A percentile compares a stretch with the other conserved stretches of the same genome.
Evolutionary conservation across 2,329 filamentous ascomycete species (phyloP).

Genomic region (Echinosphaeria canescens): DNA sequence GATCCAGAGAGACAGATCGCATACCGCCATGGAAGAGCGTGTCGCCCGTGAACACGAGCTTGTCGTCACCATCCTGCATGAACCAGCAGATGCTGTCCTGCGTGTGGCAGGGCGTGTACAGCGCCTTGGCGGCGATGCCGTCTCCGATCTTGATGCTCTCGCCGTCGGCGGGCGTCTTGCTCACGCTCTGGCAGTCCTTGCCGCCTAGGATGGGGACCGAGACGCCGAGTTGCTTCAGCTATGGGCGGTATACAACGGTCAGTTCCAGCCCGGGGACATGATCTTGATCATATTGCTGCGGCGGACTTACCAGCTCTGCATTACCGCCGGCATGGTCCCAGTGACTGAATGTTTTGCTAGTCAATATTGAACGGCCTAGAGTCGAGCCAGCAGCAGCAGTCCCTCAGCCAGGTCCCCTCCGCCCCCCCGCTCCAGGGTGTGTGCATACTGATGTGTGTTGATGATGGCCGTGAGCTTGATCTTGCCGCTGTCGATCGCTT

Average conservation of each 20-base stretch:
- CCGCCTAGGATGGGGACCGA: slow-evolving; percentile 58
- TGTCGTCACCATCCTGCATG: slow-evolving; percentile 56
- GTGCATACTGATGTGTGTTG: slow-evolving; percentile 91
- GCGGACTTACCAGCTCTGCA: slow-evolving; percentile 43
- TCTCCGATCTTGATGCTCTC: slow-evolving; percentile 60
- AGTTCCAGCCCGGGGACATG: background rate
- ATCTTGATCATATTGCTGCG: no score
- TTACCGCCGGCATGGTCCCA: slow-evolving; percentile 93
- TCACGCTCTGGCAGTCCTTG: slow-evolving; percentile 65
- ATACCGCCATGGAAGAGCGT: slow-evolving; percentile 83
- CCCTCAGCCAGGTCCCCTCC: no score
- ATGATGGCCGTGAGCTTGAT: slow-evolving; percentile 80
- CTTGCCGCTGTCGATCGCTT: slow-evolving; percentile 45
- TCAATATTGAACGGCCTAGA: slow-evolving; percentile 1
- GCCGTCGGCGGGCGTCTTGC: slow-evolving; percentile 51
- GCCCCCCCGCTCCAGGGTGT: no score
- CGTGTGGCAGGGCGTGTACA: slow-evolving; percentile 96
- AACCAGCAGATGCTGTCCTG: slow-evolving; percentile 97
- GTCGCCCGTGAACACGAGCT: slow-evolving; percentile 85
- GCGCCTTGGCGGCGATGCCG: slow-evolving; percentile 57
- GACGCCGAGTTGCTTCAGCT: slow-evolving; percentile 23
- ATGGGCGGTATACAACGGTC: background rate
- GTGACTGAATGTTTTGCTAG: slow-evolving; percentile 37
- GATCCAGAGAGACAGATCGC: background rate
- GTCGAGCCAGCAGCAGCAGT: background rate